Evolutionary conservation across 495 filamentous ascomycete species (phyloP), one percentile per base, ranked within the genome.

Genomic region (Neurospora sp.): DNA sequence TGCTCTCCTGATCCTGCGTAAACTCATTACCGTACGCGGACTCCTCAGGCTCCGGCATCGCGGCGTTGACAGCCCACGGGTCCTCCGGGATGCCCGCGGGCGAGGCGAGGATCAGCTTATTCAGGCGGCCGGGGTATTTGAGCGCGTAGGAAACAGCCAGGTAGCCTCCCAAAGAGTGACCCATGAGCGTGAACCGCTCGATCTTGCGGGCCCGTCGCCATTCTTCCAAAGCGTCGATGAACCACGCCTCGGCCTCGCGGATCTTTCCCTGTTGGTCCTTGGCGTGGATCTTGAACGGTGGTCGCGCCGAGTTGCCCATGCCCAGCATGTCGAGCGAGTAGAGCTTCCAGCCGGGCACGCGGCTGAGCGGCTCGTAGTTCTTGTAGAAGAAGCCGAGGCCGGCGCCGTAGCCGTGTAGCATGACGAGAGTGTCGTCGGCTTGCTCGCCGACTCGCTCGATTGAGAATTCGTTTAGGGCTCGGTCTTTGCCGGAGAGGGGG

Each of bases 381-480:
- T 94, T 93, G 84, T 98, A 99, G 85, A 97, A 99, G 79, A 98
- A 98, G 5, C 93, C 96, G 4, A 99, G 84, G 0, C 96, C 96
- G 1, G 96, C 96, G 46, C 96, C 96, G 81, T 98, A 98, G 44
- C 96, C 96, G 79, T 99, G 96, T 14, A 99, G 85, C 91, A 99
- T 97, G 27, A 99, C 94, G n/a, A 99, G 85, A 72, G 94, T 94
- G 75, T 90, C 82, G 70, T 94, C 89, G 12, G 92, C 90, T 7
- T 89, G 86, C 74, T 98, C 96, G 35, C 89, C 92, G 4, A 92
- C 82, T 70, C 96, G 87, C 80, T 97, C 94, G 2, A 99, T 89
- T 9, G 91, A 92, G 82, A 98, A 95, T 78, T 99, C 96, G 77
- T 99, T 99, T 69, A 99, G 82, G 8, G 91, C 91, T 38, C 96